phyloP scores from a whole-genome alignment of 345 rosid species.

The Mangifera indica region DNA sequence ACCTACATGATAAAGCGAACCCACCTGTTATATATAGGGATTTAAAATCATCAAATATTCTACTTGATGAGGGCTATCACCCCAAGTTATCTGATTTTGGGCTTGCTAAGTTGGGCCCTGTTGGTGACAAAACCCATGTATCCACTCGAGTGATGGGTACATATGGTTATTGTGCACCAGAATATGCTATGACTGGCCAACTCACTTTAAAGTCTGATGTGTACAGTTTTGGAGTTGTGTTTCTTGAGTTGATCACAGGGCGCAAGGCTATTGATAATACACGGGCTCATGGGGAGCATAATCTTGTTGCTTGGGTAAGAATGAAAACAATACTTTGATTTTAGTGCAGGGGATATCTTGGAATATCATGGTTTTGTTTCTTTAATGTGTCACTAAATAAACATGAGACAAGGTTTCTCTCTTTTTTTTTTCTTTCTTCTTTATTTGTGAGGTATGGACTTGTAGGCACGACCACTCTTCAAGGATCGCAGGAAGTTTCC shows the following conservation, averaged over 20 bases:
- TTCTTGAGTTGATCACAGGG: constrained; percentile 94
- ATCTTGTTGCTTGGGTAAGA: constrained; percentile 96
- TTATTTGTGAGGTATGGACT: constrained; percentile 17
- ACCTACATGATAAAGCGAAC: constrained; percentile 90
- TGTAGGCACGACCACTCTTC: constrained; percentile 92
- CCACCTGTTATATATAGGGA: constrained; percentile 98
- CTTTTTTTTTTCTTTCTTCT: constrained; percentile 2
- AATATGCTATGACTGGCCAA: constrained; percentile 99
- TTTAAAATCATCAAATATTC: constrained; percentile 91
- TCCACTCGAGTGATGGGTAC: constrained; percentile 99
- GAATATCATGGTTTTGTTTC: neutral
- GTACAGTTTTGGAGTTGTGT: constrained; percentile 96
- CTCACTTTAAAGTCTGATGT: constrained; percentile 95
- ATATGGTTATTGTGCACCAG: constrained; percentile 97
- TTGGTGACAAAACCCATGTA: constrained; percentile 97
- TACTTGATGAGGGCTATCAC: constrained; percentile 83
- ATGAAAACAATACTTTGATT: constrained; percentile 1
- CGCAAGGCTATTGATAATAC: constrained; percentile 92
- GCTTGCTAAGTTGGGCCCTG: constrained; percentile 94
- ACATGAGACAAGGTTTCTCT: constrained; percentile 18
- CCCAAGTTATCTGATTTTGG: constrained; percentile 98
- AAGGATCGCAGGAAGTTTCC: constrained; percentile 97
- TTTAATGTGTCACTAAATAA: neutral
- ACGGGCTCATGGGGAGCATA: constrained; percentile 80
- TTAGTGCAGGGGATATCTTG: neutral